Percentiles rank a stretch among this genome's conserved stretches.
These are phyloP conservation scores for Albatrellus ellisii DNA, from an alignment of 768 basidiomycete genomes.

Conservation along the genomic window DNA sequence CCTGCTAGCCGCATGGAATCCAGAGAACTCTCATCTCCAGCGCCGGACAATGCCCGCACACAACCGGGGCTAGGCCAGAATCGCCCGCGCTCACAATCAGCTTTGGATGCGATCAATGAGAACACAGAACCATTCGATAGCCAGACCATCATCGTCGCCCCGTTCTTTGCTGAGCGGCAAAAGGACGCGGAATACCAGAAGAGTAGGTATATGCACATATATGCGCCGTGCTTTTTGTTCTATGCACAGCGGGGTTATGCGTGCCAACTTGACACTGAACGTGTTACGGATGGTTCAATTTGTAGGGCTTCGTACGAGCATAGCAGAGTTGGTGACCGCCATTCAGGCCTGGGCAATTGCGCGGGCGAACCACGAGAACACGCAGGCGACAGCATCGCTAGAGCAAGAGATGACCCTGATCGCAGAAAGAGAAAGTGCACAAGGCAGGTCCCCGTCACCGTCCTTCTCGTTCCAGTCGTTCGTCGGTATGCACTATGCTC, in stretches of 20 bases:
- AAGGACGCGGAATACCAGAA: slow-evolving; percentile 22
- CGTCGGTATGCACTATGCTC: slow-evolving; percentile 1
- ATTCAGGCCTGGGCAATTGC: slow-evolving; percentile 12
- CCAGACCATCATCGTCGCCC: slow-evolving; percentile 18
- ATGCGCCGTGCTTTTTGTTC: neutral
- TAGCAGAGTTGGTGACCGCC: too few relatives aligned
- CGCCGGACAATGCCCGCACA: neutral
- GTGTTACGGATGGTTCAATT: too few relatives aligned
- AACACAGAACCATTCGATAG: slow-evolving; percentile 18
- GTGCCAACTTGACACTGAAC: too few relatives aligned
- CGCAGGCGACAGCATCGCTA: slow-evolving; percentile 7
- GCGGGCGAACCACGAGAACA: slow-evolving; percentile 10
- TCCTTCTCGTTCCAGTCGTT: neutral
- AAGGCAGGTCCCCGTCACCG: slow-evolving; percentile 11
- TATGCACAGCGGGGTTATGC: neutral
- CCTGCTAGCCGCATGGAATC: neutral
- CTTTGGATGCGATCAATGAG: neutral
- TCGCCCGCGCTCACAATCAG: neutral
- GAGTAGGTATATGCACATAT: slow-evolving; percentile 20
- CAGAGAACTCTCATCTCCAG: neutral
- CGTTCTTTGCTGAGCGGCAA: slow-evolving; percentile 23
- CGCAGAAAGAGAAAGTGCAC: slow-evolving; percentile 10
- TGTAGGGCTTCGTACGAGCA: too few relatives aligned
- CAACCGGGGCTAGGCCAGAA: too few relatives aligned
- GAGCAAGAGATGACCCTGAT: slow-evolving; percentile 10